phyloP scores from a whole-genome alignment of 176 grass and related monocot genomes.

The Avena insularis region DNA sequence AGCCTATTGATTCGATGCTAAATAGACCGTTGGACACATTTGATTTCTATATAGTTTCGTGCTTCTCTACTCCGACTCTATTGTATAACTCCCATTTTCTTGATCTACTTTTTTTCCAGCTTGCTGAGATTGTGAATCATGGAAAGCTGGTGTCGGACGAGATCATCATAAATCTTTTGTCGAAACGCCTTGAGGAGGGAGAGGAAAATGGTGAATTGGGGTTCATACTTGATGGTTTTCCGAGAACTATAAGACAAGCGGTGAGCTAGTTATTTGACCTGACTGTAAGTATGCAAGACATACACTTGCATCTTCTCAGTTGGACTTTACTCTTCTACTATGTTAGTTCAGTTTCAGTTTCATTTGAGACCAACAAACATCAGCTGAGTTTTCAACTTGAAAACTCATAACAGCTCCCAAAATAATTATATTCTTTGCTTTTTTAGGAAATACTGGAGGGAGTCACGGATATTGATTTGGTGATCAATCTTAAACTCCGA shows the following conservation, averaged over 20 bases:
- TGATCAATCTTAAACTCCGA: conserved; percentile 82
- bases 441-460: conserved; percentile 93
- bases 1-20: no score
- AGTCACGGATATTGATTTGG: conserved; percentile 89
- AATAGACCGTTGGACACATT: not conserved
- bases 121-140: conserved; percentile 85
- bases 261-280: conserved; percentile 76
- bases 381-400: not conserved
- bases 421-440: conserved; percentile 9
- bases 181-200: conserved; percentile 75
- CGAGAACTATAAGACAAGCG: conserved; percentile 96
- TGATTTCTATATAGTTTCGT: not conserved
- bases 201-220: conserved; percentile 81
- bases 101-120: conserved; percentile 57
- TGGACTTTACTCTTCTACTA: not conserved
- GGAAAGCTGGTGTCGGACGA: conserved; percentile 92
- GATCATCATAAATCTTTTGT: conserved; percentile 87
- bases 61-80: not conserved
- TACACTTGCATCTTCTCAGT: conserved; percentile 38
- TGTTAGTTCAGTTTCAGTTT: not conserved
- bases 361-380: not conserved
- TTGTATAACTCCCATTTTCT: not conserved
- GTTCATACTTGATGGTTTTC: conserved; percentile 98
- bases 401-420: not conserved
- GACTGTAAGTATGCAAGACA: conserved; percentile 54